Evolutionary conservation across 2,329 filamentous ascomycete genomes (phyloP), one percentile per base, ranked within the genome.

Genomic region (Kalaharituber pfeilii): DNA sequence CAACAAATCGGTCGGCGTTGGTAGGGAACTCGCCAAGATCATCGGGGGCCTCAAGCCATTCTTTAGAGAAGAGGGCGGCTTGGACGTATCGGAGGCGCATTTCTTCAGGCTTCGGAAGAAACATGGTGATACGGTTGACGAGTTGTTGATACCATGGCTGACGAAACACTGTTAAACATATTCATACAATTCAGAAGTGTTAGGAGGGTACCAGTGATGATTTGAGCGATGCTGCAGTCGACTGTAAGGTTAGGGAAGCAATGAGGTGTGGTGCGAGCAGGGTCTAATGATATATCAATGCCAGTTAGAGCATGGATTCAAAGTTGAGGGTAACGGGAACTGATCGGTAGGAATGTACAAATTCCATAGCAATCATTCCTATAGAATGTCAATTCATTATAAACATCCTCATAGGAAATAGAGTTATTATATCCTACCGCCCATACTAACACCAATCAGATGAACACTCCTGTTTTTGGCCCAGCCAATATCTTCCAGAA

Each of bases 351-450:
- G 11, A 15, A 65, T 69, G 64, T 66, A 74, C 76, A 3, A 94
- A 65, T 69, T 94, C 87, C 68, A 94, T 87, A 2, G 84, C 79
- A 63, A 94, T 89, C 87, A 94, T 94, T 64, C 60, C 59, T 61
- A 39, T 22, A 44, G 26, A 36, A 36, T n/a, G n/a, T 2, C 30
- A 36, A n/a, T n/a, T n/a, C 30, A 45, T 20, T 20, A 45, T 9
- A 45, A 45, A n/a, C 42, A 20, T 45, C 15, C 13, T 15, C 20
- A 45, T 36, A 9, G 2, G n/a, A 47, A 13, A 26, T 33, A 36
- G 1, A 27, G 5, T 13, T 18, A 30, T 25, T 52, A 52, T n/a
- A n/a, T n/a, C 53, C 53, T 49, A 55, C 87, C 86, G 59, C 86
- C 86, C 76, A 94, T 84, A 56, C 81, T 86, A 60, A 89, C 79